phyloP scores from a whole-genome alignment of 306 rosid genomes.

The Lathyrus aphaca region DNA sequence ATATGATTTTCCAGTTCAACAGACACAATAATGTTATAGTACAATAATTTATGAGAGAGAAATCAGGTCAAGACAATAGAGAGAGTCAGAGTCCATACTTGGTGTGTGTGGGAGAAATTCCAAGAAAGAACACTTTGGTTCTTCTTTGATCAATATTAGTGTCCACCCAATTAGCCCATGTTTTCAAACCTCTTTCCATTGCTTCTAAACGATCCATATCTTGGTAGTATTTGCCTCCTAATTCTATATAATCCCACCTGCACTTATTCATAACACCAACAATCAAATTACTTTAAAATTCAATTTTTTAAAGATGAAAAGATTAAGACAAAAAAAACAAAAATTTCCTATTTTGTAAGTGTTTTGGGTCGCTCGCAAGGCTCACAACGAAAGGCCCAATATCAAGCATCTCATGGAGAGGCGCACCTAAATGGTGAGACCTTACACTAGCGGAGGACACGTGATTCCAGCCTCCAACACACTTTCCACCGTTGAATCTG shows the following conservation, averaged over 20 bases:
- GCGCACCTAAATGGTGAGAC: too few relatives aligned
- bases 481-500: too few relatives aligned
- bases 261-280: slow-evolving; percentile 37
- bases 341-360: background rate
- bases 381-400: too few relatives aligned
- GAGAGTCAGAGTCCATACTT: slow-evolving; percentile 53
- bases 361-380: too few relatives aligned
- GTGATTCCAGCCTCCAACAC: too few relatives aligned
- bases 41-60: slow-evolving; percentile 54
- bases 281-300: background rate
- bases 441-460: too few relatives aligned
- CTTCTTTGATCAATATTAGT: slow-evolving; percentile 60
- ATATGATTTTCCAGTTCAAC: slow-evolving; percentile 29
- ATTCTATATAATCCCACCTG: slow-evolving; percentile 97
- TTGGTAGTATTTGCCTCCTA: slow-evolving; percentile 68
- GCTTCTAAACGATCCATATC: slow-evolving; percentile 91
- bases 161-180: slow-evolving; percentile 97
- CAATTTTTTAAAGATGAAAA: background rate
- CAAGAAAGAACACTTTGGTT: slow-evolving; percentile 75
- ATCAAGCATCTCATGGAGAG: too few relatives aligned
- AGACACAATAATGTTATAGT: slow-evolving; percentile 27
- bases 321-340: too few relatives aligned
- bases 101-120: slow-evolving; percentile 88
- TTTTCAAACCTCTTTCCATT: slow-evolving; percentile 76
- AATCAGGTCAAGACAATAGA: slow-evolving; percentile 22